Base-by-base conservation (phyloP, 352 stramenopile genomes). In the Pythium brachiatum region DNA sequence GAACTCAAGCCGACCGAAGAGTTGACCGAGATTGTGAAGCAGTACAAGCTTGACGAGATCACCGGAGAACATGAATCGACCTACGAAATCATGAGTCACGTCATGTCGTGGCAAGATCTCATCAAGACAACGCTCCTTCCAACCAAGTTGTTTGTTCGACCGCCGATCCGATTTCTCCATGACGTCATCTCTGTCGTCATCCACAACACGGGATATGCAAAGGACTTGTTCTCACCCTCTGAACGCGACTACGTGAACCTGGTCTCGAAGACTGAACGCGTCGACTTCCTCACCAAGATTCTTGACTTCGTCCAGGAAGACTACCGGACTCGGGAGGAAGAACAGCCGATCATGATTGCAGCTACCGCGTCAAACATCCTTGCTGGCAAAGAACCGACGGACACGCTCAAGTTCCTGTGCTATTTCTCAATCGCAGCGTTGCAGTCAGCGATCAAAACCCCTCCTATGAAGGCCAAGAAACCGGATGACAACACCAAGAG, bases 71-170 rank as follows among this genome's bases (percentile, higher is more conserved):
- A 89, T 46, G 77, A 92, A 26, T 36, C 69, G n/a, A 83, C 81
- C 1, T 86, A 93, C 55, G 80, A 88, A 21, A 61, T 90, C 18
- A 46, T 93, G 11, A 59, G 68, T 21, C 62, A 88, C 32, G 73
- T 86, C 13, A 90, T 95, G 74, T 95, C 86, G 1, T 95, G 86
- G 84, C 62, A 81, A 27, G 78, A 91, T 57, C 43, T 95, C 21
- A 56, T 95, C 1, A 93, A 93, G 60, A 89, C 84, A 5, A 72
- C 68, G 15, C 63, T 82, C 7, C 56, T 93, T 0, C 83, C 86
- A 5, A 67, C 66, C 3, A 95, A 95, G 52, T 64, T 95, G 1
- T 93, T 93, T 66, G 69, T 70, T 11, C 74, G 83, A 7, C 86
- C 83, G n/a, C 83, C 86, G 0, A 80, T 95, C 51, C 81, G 86